A percentile compares a stretch with the other conserved stretches of the same genome.
phyloP scores from a whole-genome alignment of 345 rosid genomes.

The Turritis glabra region DNA sequence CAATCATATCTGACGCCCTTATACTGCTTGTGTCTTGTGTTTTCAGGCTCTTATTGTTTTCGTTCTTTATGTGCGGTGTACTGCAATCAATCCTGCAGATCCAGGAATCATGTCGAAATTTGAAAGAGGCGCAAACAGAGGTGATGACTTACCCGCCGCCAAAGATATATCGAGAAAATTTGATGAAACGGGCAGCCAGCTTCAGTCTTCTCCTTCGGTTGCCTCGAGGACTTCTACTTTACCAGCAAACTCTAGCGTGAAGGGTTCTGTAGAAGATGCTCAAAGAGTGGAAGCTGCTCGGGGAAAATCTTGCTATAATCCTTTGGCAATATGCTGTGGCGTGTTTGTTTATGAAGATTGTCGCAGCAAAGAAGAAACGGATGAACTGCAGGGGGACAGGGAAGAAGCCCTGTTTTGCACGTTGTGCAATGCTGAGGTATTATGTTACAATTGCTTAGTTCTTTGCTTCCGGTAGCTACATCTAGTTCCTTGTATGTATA shows the following conservation, averaged over 20 bases:
- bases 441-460: background rate
- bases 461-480: background rate
- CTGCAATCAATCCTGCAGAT: conserved; percentile 99
- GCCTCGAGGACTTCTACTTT: conserved; percentile 72
- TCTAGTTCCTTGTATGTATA: background rate
- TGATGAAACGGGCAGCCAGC: conserved; percentile 59
- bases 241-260: conserved; percentile 64
- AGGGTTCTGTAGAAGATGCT: conserved; percentile 60
- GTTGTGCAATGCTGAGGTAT: conserved; percentile 95
- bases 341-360: conserved; percentile 89
- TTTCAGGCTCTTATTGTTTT: conserved; percentile 89
- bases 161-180: conserved; percentile 50
- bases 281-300: conserved; percentile 41
- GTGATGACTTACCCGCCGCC: conserved; percentile 43
- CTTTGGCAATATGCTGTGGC: conserved; percentile 72
- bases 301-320: conserved; percentile 41
- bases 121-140: conserved; percentile 37
- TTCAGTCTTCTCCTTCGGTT: conserved; percentile 74
- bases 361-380: conserved; percentile 54
- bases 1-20: conserved; percentile 5
- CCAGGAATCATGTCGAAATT: conserved; percentile 94
- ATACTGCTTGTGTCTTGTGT: background rate
- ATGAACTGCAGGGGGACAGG: conserved; percentile 54
- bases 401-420: conserved; percentile 97
- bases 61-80: conserved; percentile 90